phyloP scores from a whole-genome alignment of 2,329 filamentous ascomycete species.

The Colletotrichum liriopes region DNA sequence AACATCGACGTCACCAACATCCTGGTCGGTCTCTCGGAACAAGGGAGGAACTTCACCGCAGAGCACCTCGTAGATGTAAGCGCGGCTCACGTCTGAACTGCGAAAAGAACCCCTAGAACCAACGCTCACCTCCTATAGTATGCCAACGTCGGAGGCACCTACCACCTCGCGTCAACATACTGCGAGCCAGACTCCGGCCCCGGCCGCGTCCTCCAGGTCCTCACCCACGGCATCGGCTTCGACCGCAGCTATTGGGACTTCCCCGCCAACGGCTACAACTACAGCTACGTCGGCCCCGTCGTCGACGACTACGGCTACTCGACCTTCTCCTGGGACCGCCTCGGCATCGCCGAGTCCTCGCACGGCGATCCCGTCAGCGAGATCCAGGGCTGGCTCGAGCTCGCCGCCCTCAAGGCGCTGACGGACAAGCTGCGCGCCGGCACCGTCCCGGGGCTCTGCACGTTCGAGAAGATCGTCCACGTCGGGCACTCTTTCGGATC shows the following conservation, averaged over 20 bases:
- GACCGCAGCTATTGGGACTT: conserved; percentile 73
- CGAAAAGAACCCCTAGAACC: neutral
- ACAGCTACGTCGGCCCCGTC: conserved; percentile 73
- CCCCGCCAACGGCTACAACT: conserved; percentile 70
- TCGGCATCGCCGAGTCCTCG: conserved; percentile 72
- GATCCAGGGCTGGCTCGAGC: conserved; percentile 71
- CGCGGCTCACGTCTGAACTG: neutral
- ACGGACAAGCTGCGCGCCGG: conserved; percentile 65
- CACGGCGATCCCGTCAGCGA: conserved; percentile 73
- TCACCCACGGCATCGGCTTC: conserved; percentile 60
- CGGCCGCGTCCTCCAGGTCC: conserved; percentile 55
- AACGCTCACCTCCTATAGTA: conserved; percentile 54
- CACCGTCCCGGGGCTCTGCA: conserved; percentile 57
- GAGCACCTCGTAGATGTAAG: conserved; percentile 61
- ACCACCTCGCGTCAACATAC: conserved; percentile 73
- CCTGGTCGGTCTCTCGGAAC: conserved; percentile 63
- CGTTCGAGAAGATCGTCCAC: conserved; percentile 66
- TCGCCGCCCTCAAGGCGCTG: conserved; percentile 70
- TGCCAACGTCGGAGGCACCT: conserved; percentile 65
- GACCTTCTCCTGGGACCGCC: conserved; percentile 74
- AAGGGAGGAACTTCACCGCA: conserved; percentile 66
- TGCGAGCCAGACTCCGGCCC: conserved; percentile 69
- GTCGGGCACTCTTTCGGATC: conserved; percentile 78
- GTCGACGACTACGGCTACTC: conserved; percentile 69
- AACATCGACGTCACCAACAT: conserved; percentile 73